Base-by-base conservation (phyloP, 2,329 filamentous ascomycete species). In the Dryadomyces quercivorus region DNA sequence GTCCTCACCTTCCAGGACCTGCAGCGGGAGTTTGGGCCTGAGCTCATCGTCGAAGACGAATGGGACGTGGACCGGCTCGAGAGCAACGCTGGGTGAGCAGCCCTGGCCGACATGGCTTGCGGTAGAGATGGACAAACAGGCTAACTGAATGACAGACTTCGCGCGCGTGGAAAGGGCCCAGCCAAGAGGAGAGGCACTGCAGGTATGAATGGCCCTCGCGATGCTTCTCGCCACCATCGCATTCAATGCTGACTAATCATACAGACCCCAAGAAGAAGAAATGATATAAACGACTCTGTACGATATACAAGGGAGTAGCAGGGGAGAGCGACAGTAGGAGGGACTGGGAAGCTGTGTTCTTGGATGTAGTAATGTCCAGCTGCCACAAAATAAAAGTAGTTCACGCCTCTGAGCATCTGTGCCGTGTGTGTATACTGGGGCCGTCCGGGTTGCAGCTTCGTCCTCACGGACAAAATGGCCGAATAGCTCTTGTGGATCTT, bases 91-190 rank as follows among this genome's bases (percentile, higher is more conserved):
- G 79, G 80, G 82, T 78, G 75, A 63, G 76, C 66, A 10, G 15
- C 12, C 26, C 9, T 40, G 36, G n/a, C n/a, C n/a, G 12, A 26
- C 16, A 8, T n/a, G n/a, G 22, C 18, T 26, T 10, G 16, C 8
- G n/a, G 13, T 16, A 34, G 2, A 7, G 31, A 36, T 31, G 42
- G 36, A 40, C 22, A 8, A 50, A 16, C 34, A n/a, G 13, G 13
- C 45, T 58, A 57, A 58, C 50, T 60, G 46, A 45, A 48, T 55
- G 16, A 59, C 63, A 88, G 85, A 63, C 72, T 85, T 63, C 91
- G 88, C 69, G 70, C 78, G 34, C 84, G 90, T 73, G 91, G 90
- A 61, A 96, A 97, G 76, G 85, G 85, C 54, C 81, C 85, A 47
- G 90, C 92, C 8, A 81, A 94, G 80, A 96, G 95, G 81, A n/a